Evolutionary conservation across 768 basidiomycete species (phyloP), one percentile per base, ranked within the genome.

Genomic region (Artomyces pyxidatus): DNA sequence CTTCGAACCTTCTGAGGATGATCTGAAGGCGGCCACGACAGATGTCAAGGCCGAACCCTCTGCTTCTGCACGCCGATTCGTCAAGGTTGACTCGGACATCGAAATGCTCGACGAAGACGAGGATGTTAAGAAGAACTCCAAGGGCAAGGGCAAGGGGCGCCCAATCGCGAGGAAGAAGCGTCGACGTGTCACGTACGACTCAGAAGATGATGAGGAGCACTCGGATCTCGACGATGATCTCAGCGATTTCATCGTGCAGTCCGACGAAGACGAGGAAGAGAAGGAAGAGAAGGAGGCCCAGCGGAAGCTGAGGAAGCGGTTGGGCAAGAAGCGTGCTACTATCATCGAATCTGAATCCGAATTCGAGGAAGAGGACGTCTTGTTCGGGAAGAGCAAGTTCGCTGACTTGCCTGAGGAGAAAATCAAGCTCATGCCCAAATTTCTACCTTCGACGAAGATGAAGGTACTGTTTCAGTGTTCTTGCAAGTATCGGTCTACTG

Each of bases 361-460:
- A 47, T 69, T 71, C 6, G 68, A 73, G 51, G 72, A 71, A 41
- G 62, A 63, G 42, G 71, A 73, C 47, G 64, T 75, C 6, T 58
- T 74, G 23, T 71, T 71, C 39, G 70, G 72, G 28, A 58, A 56
- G 44, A 51, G 22, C 54, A 61, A 61, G 30, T 54, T 61, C 50
- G 26, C 26, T 19, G 63, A 64, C 32, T 35, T 35, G 32, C 32
- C 32, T 12, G 8, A 35, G 32, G 42, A 61, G 48, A 63, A 64
- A 6, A 61, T 78, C 50, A 70, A 72, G 54, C 52, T 70, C 11
- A 71, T 80, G 67, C 70, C 79, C 14, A 66, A 71, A 27, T 82
- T 85, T 63, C 58, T 82, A 30, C 81, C 83, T 0, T 83, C 83
- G 4, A 83, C 81, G 2, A 88, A 87, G 71, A 83, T 86, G 83